Conservation (phyloP, 2,329 filamentous ascomycete species). For the Fusarium robinianum region DNA sequence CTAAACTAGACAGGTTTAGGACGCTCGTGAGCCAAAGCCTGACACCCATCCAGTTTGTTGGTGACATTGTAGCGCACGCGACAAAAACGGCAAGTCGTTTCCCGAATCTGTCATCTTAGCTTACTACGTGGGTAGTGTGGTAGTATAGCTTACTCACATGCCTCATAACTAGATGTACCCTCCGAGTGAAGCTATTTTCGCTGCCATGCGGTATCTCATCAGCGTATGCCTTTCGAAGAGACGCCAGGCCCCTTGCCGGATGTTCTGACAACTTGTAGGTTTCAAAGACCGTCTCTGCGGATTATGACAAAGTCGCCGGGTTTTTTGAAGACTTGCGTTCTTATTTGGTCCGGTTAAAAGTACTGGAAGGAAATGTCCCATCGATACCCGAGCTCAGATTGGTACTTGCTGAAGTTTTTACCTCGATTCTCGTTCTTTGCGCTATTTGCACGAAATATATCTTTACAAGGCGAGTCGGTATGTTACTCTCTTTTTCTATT, state of each 20-base stretch:
- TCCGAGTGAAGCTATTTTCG: conserved; percentile 15
- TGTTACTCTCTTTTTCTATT: background rate
- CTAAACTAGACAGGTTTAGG: conserved; percentile 10
- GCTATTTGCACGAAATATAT: conserved; percentile 15
- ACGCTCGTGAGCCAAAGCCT: conserved; percentile 11
- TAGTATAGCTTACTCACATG: background rate
- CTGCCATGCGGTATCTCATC: conserved; percentile 12
- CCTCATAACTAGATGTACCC: conserved; percentile 11
- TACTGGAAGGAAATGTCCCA: conserved; percentile 11
- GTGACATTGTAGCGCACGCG: conserved; percentile 10
- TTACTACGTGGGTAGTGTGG: too few relatives aligned
- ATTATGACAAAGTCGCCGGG: conserved; percentile 11
- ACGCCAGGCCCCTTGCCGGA: background rate
- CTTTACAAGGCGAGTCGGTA: conserved; percentile 10
- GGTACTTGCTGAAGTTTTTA: conserved; percentile 10
- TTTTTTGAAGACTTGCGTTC: conserved; percentile 17
- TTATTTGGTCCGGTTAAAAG: conserved; percentile 8
- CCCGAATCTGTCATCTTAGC: background rate
- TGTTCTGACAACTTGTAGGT: conserved; percentile 4
- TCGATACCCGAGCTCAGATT: conserved; percentile 5
- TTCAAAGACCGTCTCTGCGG: conserved; percentile 8
- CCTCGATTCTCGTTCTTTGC: conserved; percentile 13
- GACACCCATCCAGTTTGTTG: conserved; percentile 9
- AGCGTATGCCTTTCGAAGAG: background rate
- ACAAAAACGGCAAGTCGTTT: conserved; percentile 10